Evolutionary conservation across 83 land plant genomes (phyloP), one percentile per base, ranked within the genome.

Genomic region (Picea mariana): DNA sequence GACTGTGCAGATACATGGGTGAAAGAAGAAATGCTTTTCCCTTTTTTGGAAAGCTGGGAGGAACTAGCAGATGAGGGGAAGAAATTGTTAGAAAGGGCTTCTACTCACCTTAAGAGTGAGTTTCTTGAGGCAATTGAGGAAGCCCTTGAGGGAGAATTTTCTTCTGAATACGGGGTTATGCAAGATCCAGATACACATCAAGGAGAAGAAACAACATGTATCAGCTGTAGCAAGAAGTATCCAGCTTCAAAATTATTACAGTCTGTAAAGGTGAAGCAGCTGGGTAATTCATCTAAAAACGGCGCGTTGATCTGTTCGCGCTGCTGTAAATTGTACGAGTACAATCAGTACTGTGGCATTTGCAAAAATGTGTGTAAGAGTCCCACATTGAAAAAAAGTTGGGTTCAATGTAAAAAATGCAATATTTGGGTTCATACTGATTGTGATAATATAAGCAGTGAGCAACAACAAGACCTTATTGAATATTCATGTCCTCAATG

Each of bases 51-150:
- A 66, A 80, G 79, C 78, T 47, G 81, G 18, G 85, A 82, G 9
- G 76, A 72, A 80, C 85, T 44, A 23, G 76, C 0, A 4, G 2
- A 5, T 4, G 5, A 20, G 2, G 0, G 23, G n/a, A 1, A 21
- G 23, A 52, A 52, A 52, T 63, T 63, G 2, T 20, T 20, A 7
- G 9, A 21, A 63, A 63, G 8, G 0, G 1, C 1, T 63, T 18
- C 7, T 78, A 87, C 81, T 69, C 83, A 87, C 82, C 84, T 83
- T 77, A 85, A 83, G 5, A 80, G 81, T 79, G 92, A 90, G 64
- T 94, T 94, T 77, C 81, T 59, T 58, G 52, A 77, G 83, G 96
- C 94, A 1, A 82, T 90, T 23, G 92, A 90, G 80, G 96, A 94
- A 83, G 94, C 96, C 18, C 52, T 82, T 38, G 64, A 89, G 68